These are phyloP conservation scores for Sugiyamaella boreocaroliniensis DNA, from an alignment of 805 yeast genomes.

Conservation along the genomic window DNA sequence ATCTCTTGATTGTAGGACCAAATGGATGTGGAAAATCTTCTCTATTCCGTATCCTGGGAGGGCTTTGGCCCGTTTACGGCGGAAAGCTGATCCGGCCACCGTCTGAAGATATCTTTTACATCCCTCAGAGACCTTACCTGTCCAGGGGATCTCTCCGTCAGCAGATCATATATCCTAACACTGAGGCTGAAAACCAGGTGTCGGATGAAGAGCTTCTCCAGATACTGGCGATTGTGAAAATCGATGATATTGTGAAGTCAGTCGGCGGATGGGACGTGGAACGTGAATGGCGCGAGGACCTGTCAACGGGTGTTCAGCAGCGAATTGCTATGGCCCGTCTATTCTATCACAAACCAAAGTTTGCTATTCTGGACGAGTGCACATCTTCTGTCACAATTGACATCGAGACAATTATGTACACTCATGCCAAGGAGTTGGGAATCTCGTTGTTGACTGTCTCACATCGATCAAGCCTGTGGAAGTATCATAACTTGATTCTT, in stretches of 20 bases:
- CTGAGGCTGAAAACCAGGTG: conserved; percentile 42
- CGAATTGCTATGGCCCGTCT: conserved; percentile 88
- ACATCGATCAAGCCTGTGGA: conserved; percentile 88
- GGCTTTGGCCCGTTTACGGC: conserved; percentile 77
- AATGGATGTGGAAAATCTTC: conserved; percentile 96
- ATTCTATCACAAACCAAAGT: conserved; percentile 84
- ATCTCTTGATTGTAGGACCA: conserved; percentile 86
- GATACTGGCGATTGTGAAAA: conserved; percentile 32
- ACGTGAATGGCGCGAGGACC: conserved; percentile 82
- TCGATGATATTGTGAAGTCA: conserved; percentile 29
- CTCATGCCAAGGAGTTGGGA: conserved; percentile 69
- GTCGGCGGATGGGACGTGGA: conserved; percentile 58
- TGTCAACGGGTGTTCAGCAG: conserved; percentile 89
- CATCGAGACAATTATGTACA: conserved; percentile 84
- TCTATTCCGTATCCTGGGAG: conserved; percentile 81
- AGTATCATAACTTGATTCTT: conserved; percentile 74
- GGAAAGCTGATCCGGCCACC: conserved; percentile 57
- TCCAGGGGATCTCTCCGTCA: conserved; percentile 75
- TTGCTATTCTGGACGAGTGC: conserved; percentile 93
- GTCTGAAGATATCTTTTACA: conserved; percentile 65
- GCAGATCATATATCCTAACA: conserved; percentile 83
- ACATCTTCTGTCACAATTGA: conserved; percentile 90
- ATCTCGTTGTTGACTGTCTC: conserved; percentile 86
- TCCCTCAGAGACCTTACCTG: conserved; percentile 89
- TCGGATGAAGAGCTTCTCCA: conserved; percentile 31